Evolutionary conservation across 208 protist species (phyloP), one percentile per base, ranked within the genome.

Genomic region (Naegleria gruberi): DNA sequence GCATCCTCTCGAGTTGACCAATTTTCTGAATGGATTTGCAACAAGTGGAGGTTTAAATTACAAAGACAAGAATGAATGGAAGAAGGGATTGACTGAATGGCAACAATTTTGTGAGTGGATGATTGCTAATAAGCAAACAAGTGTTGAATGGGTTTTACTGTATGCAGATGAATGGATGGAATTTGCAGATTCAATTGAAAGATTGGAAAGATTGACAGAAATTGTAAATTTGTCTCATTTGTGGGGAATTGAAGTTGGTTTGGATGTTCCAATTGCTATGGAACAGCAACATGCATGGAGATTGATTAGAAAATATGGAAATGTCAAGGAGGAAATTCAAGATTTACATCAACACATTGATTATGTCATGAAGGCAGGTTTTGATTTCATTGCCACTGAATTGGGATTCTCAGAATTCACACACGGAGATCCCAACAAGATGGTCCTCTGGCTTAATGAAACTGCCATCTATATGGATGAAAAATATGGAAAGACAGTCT

Each of bases 231-330:
- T 41, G 4, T 6, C 45, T 40, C 43, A 90, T 17, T 12, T 5
- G 26, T 90, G 10, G 1, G 87, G 87, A 55, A 57, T 90, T 5
- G 7, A 55, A 34, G n/a, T 73, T 40, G 87, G 87, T 34, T 15
- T 90, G 7, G 87, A 90, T 90, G 87, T 74, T 12, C 46, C 87
- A 6, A 46, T 90, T 23, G 43, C 6, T 8, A 55, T 73, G 74
- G 26, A 73, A 34, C 87, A 90, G 34, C 87, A 90, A 84, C 43
- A 90, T 55, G 73, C 87, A n/a, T 90, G 87, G 87, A 57, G 46
- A 84, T 73, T 90, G 30, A 57, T 90, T 46, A 4, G 43, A 55
- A 55, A 84, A 34, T 40, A 17, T 4, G 44, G 77, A 77, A n/a
- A 46, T 37, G 46, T 55, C 10, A 2, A 45, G 37, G 47, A 90